Evolutionary conservation across 176 grass and related monocot species (phyloP).

Genomic region (Paspalum vaginatum): DNA sequence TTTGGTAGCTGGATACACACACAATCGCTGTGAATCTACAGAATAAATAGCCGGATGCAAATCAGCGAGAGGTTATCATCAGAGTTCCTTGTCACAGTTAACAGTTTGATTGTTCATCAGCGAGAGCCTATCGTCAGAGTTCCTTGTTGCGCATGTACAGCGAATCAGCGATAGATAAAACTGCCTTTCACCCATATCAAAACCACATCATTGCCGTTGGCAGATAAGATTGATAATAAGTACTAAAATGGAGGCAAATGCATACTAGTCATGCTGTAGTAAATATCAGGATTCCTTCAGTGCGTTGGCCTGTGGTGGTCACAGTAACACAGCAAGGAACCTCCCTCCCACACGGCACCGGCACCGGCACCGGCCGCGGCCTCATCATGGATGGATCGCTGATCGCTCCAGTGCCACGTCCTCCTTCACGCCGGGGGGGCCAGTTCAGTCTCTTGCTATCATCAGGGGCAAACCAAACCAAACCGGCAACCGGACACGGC

Average conservation of each 20-base stretch:
- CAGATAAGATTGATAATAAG: not conserved
- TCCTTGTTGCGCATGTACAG: not conserved
- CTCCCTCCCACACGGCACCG: not conserved
- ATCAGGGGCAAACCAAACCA: not conserved
- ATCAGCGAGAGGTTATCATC: no score
- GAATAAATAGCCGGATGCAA: no score
- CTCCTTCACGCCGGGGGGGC: constrained; percentile 30
- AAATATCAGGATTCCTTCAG: no score
- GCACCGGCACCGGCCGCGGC: not conserved
- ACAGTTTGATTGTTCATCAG: no score
- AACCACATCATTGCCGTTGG: not conserved
- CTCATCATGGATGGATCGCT: not conserved
- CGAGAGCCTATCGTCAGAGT: no score
- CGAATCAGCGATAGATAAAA: not conserved
- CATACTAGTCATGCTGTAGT: no score
- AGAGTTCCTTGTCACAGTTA: no score
- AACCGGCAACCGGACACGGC: constrained; percentile 35
- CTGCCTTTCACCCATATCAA: not conserved
- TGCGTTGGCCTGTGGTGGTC: no score
- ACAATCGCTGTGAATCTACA: no score
- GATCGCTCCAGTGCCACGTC: not conserved
- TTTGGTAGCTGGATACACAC: no score
- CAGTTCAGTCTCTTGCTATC: not conserved
- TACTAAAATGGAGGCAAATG: no score
- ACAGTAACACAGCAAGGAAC: no score